A percentile compares a stretch with the other conserved stretches of the same genome.
Evolutionary conservation across 306 rosid genomes (phyloP).

Genomic region (Fagus crenata): DNA sequence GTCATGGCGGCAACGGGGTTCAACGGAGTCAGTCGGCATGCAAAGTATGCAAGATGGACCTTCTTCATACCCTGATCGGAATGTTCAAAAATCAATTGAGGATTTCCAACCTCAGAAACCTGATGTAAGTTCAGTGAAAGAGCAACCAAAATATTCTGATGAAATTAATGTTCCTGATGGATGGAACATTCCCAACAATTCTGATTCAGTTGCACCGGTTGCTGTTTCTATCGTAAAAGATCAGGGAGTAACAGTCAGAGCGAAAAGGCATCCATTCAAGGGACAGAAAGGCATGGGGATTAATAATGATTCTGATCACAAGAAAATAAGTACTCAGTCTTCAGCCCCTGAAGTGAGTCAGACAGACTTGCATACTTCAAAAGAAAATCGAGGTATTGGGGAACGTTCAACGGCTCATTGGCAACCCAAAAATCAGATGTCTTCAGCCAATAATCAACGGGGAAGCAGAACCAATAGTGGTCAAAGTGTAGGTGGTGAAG

Average conservation of each 20-base stretch:
- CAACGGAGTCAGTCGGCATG: slow-evolving; percentile 38
- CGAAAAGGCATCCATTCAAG: slow-evolving; percentile 52
- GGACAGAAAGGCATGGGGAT: slow-evolving; percentile 56
- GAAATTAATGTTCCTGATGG: slow-evolving; percentile 54
- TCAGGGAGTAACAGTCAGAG: slow-evolving; percentile 51
- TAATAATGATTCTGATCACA: slow-evolving; percentile 56
- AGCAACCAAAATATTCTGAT: slow-evolving; percentile 45
- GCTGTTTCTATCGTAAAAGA: slow-evolving; percentile 47
- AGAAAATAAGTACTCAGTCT: slow-evolving; percentile 35
- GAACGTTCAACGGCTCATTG: slow-evolving; percentile 66
- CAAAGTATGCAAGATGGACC: slow-evolving; percentile 53
- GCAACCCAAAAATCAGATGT: slow-evolving; percentile 75
- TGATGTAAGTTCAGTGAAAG: slow-evolving; percentile 41
- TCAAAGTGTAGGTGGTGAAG: slow-evolving; percentile 45
- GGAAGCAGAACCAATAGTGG: slow-evolving; percentile 42
- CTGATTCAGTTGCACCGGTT: slow-evolving; percentile 43
- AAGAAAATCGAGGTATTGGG: slow-evolving; percentile 61
- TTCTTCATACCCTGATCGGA: slow-evolving; percentile 40
- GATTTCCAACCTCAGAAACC: slow-evolving; percentile 41
- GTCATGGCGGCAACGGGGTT: slow-evolving; percentile 70
- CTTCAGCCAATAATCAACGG: slow-evolving; percentile 44
- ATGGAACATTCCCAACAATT: slow-evolving; percentile 38
- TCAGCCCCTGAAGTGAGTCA: slow-evolving; percentile 48
- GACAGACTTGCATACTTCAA: slow-evolving; percentile 42
- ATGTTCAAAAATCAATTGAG: slow-evolving; percentile 42